Evolutionary conservation across 2,329 filamentous ascomycete species (phyloP).

Genomic region (Colletotrichum tofieldiae): DNA sequence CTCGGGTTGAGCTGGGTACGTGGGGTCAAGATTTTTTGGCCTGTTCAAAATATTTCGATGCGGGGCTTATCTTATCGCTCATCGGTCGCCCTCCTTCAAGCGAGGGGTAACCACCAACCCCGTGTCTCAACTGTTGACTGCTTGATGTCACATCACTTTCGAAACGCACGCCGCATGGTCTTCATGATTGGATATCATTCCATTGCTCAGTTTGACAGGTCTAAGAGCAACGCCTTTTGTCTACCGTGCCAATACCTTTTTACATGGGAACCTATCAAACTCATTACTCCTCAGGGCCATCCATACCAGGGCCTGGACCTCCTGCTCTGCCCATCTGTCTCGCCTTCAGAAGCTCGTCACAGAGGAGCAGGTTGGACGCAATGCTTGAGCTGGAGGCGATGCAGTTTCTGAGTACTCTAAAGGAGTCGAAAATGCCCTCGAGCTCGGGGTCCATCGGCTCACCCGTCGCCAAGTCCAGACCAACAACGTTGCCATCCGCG

Average conservation of each 20-base stretch:
- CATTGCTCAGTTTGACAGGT: conserved; percentile 42
- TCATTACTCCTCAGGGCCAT: conserved; percentile 68
- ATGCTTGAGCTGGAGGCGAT: conserved; percentile 96
- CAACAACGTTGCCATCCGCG: conserved; percentile 86
- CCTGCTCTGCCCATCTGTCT: conserved; percentile 87
- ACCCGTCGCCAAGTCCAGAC: conserved; percentile 88
- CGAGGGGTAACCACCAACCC: conserved; percentile 25
- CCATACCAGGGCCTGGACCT: conserved; percentile 76
- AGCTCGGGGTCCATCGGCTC: conserved; percentile 96
- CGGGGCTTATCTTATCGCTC: conserved; percentile 52
- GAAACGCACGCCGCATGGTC: neutral
- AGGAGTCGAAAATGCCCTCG: conserved; percentile 95
- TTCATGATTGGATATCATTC: conserved; percentile 43
- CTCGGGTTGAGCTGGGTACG: conserved; percentile 28
- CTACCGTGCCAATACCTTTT: conserved; percentile 56
- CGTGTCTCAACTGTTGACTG: neutral
- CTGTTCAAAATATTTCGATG: conserved; percentile 46
- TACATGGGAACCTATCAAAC: conserved; percentile 55
- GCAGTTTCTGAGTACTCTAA: conserved; percentile 93
- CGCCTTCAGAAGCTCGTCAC: conserved; percentile 97
- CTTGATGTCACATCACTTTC: neutral
- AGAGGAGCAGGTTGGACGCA: conserved; percentile 93
- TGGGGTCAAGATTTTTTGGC: conserved; percentile 60
- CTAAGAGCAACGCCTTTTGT: conserved; percentile 51
- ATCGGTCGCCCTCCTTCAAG: neutral